Base-by-base conservation (phyloP, 495 filamentous ascomycete genomes). In the Barbatosphaeria neglecta region DNA sequence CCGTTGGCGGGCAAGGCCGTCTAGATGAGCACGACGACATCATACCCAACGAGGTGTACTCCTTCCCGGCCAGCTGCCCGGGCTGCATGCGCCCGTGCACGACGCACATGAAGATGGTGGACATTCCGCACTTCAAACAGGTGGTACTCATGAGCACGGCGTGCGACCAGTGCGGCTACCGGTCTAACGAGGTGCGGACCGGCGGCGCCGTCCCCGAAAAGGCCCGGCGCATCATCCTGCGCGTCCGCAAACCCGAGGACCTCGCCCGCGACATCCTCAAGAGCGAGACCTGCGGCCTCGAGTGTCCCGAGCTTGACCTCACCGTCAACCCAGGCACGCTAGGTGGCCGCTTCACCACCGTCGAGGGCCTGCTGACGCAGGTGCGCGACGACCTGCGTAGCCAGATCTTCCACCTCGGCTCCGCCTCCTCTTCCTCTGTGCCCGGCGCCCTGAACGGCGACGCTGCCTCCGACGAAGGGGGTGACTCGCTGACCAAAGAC, bases 111-210 rank as follows among this genome's bases (percentile, higher is more conserved):
- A 90, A 95, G 70, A 88, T 94, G 73, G 86, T 97, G 37, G 82
- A 90, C 51, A 96, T 99, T 45, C 92, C 92, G 0, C 80, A 93
- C 63, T 99, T 99, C 73, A 94, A 95, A 63, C 81, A 96, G 52
- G 92, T 97, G 17, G 76, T 93, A 39, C 68, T 97, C 51, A 95
- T 90, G 80, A 84, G 80, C 54, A 95, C 88, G 10, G 78, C 80
- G 44, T 98, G 92, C 58, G 78, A 86, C 22, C 69, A 83, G 64
- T 98, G 92, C 60, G 90, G 87, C n/a, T 96, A 96, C 65, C 82
- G 86, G 44, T 87, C 79, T 50, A 94, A 89, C 63, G 92, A 99
- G 59, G 84, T 97, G 44, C 96, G 96, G 71, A 95, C 93, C 1
- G 93, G 93, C 50, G 93, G 92, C 47, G 87, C 80, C 53, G 78